Evolutionary conservation across 495 filamentous ascomycete genomes (phyloP).

Genomic region (Tuber borchii): DNA sequence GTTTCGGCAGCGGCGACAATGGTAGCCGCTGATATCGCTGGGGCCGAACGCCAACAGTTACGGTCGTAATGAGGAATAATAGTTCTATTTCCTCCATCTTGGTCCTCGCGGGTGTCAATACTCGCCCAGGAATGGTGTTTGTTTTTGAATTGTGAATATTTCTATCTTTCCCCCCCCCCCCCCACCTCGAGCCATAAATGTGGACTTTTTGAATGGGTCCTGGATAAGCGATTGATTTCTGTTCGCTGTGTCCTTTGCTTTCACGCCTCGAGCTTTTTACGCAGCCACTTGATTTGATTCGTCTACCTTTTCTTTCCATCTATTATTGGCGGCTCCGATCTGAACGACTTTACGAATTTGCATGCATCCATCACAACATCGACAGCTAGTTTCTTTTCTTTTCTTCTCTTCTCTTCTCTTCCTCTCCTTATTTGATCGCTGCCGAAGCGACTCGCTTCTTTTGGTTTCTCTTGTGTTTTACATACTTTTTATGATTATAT

Average conservation of each 20-base stretch:
- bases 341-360: constrained; percentile 2
- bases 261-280: neutral
- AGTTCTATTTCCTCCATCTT: neutral
- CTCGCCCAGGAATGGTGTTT: neutral
- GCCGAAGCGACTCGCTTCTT: neutral
- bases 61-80: neutral
- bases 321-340: neutral
- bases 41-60: neutral
- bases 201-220: neutral
- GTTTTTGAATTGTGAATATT: neutral
- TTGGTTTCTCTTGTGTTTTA: neutral
- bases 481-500: neutral
- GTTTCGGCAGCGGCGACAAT: constrained; percentile 3
- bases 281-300: neutral
- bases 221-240: neutral
- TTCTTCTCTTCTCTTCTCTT: too few species aligned
- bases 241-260: neutral
- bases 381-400: neutral
- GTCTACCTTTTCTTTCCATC: neutral
- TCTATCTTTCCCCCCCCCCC: neutral
- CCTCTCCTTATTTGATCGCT: neutral
- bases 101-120: neutral
- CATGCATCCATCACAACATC: neutral
- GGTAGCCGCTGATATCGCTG: neutral
- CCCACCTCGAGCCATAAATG: neutral